A percentile compares a stretch with the other conserved stretches of the same genome.
Evolutionary conservation across 2,329 filamentous ascomycete species (phyloP).

Genomic region (Verticillium albo-atrum): DNA sequence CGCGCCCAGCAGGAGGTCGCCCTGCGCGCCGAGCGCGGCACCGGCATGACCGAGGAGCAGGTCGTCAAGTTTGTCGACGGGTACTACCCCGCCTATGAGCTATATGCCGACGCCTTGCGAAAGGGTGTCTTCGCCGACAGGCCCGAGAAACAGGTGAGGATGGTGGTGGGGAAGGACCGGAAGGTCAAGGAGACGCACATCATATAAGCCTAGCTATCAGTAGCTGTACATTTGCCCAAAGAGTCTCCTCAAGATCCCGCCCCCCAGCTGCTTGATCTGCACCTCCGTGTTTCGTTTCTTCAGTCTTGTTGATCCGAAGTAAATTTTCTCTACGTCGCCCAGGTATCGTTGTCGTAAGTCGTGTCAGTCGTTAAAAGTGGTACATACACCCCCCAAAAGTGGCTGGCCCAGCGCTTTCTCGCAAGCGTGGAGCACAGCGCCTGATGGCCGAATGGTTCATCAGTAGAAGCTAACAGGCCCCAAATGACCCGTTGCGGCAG

Average conservation of each 20-base stretch:
- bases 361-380: not conserved
- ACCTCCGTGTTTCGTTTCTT: too few species aligned
- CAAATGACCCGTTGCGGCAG: too few species aligned
- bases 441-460: not conserved
- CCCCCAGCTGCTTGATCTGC: too few species aligned
- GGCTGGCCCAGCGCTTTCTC: not conserved
- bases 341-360: not conserved
- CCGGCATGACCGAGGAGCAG: constrained; percentile 78
- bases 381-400: not conserved
- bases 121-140: constrained; percentile 49
- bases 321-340: not conserved
- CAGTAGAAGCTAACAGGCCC: too few species aligned
- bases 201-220: constrained; percentile 26
- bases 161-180: constrained; percentile 58
- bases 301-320: not conserved
- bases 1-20: constrained; percentile 73
- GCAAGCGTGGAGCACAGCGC: too few species aligned
- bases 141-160: constrained; percentile 51
- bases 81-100: constrained; percentile 69
- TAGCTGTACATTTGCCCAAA: not conserved
- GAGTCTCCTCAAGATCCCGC: too few species aligned
- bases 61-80: constrained; percentile 69
- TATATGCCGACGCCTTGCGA: constrained; percentile 58
- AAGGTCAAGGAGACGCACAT: constrained; percentile 52
- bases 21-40: constrained; percentile 61